Percentiles rank a stretch among this genome's conserved stretches.
These are phyloP conservation scores for Lippia alba DNA, from an alignment of 305 asterid species.

Conservation along the genomic window DNA sequence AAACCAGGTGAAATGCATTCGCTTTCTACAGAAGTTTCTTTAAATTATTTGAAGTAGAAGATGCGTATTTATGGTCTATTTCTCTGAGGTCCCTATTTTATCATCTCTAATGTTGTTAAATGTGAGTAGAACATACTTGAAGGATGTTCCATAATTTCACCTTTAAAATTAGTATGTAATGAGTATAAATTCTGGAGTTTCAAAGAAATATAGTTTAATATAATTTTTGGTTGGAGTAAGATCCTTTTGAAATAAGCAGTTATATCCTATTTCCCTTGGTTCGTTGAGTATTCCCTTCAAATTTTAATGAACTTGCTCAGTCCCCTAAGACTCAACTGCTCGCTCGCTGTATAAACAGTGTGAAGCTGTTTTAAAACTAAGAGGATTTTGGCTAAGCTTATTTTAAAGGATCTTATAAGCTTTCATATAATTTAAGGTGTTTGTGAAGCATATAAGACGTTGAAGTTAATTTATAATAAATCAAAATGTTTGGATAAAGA, in stretches of 20 bases:
- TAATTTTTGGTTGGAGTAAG: neutral
- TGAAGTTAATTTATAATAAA: too few species aligned
- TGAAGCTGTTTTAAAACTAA: slow-evolving; percentile 3
- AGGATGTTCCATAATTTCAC: slow-evolving; percentile 1
- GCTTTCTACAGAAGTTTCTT: slow-evolving; percentile 19
- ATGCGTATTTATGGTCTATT: neutral
- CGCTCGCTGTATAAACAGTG: slow-evolving; percentile 10
- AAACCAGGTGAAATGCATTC: slow-evolving; percentile 68
- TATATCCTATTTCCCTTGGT: neutral
- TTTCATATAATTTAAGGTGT: too few species aligned
- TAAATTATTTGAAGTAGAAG: slow-evolving; percentile 6
- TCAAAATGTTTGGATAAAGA: too few species aligned
- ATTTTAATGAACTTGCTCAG: slow-evolving; percentile 3
- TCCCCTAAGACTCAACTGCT: neutral
- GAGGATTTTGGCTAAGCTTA: too few species aligned
- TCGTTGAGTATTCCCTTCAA: too few species aligned
- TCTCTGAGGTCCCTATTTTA: neutral
- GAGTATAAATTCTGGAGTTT: neutral
- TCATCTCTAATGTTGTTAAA: neutral
- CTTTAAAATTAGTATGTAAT: slow-evolving; percentile 3
- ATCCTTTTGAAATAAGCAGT: neutral
- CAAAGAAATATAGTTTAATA: slow-evolving; percentile 14
- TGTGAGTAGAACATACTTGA: slow-evolving; percentile 10
- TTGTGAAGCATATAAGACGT: too few species aligned
- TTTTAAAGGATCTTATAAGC: too few species aligned